These are phyloP conservation scores for Colletotrichum orchidophilum DNA, from an alignment of 2,329 filamentous ascomycete genomes.

Conservation along the genomic window DNA sequence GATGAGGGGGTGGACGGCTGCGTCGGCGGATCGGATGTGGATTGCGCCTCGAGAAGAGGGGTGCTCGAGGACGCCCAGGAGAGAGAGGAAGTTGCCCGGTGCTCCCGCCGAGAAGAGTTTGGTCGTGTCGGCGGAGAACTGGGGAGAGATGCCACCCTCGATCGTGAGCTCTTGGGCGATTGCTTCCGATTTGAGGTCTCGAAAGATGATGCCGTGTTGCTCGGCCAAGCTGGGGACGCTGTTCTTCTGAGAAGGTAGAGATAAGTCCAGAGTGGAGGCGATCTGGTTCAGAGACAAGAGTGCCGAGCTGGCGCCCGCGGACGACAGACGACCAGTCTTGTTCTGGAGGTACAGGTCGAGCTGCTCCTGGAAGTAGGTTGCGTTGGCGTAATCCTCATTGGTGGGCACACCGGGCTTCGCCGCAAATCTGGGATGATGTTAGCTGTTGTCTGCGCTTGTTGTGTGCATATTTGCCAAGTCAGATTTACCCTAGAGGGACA, in stretches of 20 bases:
- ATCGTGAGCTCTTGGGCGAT: conserved; percentile 22
- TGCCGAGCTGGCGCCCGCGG: conserved; percentile 22
- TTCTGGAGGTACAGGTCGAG: conserved; percentile 24
- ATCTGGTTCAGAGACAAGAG: conserved; percentile 25
- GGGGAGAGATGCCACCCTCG: conserved; percentile 28
- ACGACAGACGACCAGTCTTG: conserved; percentile 24
- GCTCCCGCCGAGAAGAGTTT: conserved; percentile 20
- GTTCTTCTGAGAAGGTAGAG: background rate
- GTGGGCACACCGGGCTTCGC: conserved; percentile 20
- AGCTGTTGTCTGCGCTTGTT: background rate
- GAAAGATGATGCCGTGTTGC: conserved; percentile 19
- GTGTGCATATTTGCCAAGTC: too few relatives aligned
- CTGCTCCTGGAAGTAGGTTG: conserved; percentile 26
- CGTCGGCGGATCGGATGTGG: conserved; percentile 24
- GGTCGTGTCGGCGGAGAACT: conserved; percentile 25
- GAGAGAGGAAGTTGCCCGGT: conserved; percentile 17
- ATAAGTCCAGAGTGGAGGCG: background rate
- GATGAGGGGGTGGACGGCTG: background rate
- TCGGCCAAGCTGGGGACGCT: background rate
- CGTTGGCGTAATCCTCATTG: conserved; percentile 26
- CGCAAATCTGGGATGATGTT: conserved; percentile 8
- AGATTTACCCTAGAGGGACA: conserved; percentile 12
- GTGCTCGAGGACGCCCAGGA: conserved; percentile 28
- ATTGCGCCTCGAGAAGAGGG: conserved; percentile 25
- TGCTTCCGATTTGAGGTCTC: conserved; percentile 7